Percentiles rank a stretch among this genome's conserved stretches.
phyloP scores from a whole-genome alignment of 148 eudicot species.

The Pouteria glomerata region DNA sequence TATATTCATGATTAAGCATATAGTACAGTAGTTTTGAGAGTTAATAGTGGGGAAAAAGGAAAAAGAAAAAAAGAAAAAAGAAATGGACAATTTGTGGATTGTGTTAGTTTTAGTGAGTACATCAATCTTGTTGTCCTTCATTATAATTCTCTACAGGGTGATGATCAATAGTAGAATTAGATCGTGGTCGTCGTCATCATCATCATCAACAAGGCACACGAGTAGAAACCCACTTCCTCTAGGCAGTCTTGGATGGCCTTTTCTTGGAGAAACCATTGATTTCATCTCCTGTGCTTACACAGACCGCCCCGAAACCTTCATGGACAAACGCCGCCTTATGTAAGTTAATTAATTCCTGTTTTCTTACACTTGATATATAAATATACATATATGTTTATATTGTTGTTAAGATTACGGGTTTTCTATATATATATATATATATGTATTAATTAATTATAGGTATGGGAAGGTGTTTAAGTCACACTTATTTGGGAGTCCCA shows the following conservation, averaged over 20 bases:
- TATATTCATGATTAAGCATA: no score
- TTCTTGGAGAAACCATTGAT: slow-evolving; percentile 78
- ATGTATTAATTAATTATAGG: no score
- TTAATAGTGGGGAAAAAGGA: no score
- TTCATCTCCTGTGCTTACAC: slow-evolving; percentile 85
- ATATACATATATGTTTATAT: no score
- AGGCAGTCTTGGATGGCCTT: slow-evolving; percentile 81
- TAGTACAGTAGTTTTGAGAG: no score
- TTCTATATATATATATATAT: no score
- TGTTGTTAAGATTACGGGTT: no score
- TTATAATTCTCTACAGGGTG: background rate
- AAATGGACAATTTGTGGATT: no score
- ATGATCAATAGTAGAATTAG: background rate
- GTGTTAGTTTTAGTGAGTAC: background rate
- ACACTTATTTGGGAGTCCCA: slow-evolving; percentile 75
- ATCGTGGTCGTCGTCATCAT: no score
- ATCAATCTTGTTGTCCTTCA: slow-evolving; percentile 6
- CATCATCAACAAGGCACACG: no score
- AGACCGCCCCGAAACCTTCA: slow-evolving; percentile 68
- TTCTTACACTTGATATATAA: no score
- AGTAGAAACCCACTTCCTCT: slow-evolving; percentile 31
- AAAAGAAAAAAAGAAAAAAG: no score
- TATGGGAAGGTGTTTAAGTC: slow-evolving; percentile 90
- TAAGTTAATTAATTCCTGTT: slow-evolving; percentile 33
- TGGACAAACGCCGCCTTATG: slow-evolving; percentile 75